Evolutionary conservation across 192 early-diverging fungal genomes (phyloP).

Genomic region (Coemansia nantahalensis): DNA sequence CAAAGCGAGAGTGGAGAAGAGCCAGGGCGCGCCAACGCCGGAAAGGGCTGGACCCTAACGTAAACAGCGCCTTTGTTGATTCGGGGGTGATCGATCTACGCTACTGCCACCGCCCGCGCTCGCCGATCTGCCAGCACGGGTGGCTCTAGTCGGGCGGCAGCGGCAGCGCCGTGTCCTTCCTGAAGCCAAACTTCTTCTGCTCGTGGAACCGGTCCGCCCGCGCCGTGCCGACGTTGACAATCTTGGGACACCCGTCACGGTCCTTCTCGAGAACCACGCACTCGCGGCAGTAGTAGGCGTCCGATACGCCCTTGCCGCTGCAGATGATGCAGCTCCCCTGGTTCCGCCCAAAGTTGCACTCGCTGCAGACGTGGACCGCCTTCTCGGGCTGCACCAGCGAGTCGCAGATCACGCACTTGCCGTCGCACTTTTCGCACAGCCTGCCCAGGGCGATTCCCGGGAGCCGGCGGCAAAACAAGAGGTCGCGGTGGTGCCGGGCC

Average conservation of each 20-base stretch:
- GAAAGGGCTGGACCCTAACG: no score
- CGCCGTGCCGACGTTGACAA: conserved; percentile 91
- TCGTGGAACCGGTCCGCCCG: conserved; percentile 93
- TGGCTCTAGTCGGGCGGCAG: neutral
- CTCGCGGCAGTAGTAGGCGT: conserved; percentile 93
- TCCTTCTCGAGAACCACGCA: conserved; percentile 92
- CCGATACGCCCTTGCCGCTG: conserved; percentile 82
- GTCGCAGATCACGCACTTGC: conserved; percentile 95
- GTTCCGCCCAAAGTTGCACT: conserved; percentile 93
- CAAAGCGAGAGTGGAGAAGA: no score
- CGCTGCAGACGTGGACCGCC: conserved; percentile 88
- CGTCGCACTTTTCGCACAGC: conserved; percentile 64
- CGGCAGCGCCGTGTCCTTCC: neutral
- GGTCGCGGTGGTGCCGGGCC: conserved; percentile 85
- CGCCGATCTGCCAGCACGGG: neutral
- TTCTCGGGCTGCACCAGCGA: conserved; percentile 90
- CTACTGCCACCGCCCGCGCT: no score
- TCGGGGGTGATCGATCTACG: no score
- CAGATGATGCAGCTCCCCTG: conserved; percentile 92
- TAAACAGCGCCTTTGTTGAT: no score
- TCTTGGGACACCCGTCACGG: conserved; percentile 96
- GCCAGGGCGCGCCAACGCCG: no score
- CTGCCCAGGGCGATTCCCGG: conserved; percentile 72
- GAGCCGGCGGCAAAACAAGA: conserved; percentile 93
- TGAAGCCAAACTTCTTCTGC: conserved; percentile 80